phyloP scores from a whole-genome alignment of 169 alveolate species.

The Cryptosporidium baileyi region DNA sequence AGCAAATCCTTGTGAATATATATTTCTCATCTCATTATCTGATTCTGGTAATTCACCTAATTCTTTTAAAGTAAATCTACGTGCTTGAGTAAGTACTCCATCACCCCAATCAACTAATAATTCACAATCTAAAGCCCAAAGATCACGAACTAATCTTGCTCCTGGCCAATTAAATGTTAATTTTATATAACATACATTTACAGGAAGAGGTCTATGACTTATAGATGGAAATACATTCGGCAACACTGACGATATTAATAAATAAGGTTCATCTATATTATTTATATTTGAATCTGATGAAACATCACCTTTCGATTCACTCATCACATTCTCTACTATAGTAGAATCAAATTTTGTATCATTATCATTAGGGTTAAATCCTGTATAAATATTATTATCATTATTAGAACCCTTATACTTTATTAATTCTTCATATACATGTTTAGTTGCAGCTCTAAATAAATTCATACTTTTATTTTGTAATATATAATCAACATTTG shows the following conservation, averaged over 20 bases:
- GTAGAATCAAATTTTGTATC: constrained; percentile 47
- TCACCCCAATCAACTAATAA: constrained; percentile 80
- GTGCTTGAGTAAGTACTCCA: constrained; percentile 74
- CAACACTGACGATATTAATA: constrained; percentile 73
- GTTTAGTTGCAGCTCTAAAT: constrained; percentile 61
- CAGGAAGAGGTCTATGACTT: constrained; percentile 66
- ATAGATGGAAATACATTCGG: constrained; percentile 71
- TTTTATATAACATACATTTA: constrained; percentile 75
- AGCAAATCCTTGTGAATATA: constrained; percentile 78
- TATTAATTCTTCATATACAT: constrained; percentile 56
- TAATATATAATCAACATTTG: constrained; percentile 56
- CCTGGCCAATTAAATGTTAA: constrained; percentile 75
- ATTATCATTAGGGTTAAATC: background rate
- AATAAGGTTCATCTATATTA: constrained; percentile 72
- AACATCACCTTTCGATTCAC: constrained; percentile 26
- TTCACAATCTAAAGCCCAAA: constrained; percentile 77
- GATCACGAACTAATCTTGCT: constrained; percentile 75
- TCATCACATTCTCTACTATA: constrained; percentile 70
- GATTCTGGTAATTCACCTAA: constrained; percentile 72
- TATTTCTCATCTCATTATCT: constrained; percentile 72
- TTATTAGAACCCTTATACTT: constrained; percentile 12
- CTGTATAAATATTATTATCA: no score
- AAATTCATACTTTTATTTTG: constrained; percentile 41
- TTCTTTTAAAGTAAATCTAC: constrained; percentile 74
- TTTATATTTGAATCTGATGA: background rate